Base-by-base conservation (phyloP, 805 yeast species). In the Schwanniomyces pseudopolymorphus region DNA sequence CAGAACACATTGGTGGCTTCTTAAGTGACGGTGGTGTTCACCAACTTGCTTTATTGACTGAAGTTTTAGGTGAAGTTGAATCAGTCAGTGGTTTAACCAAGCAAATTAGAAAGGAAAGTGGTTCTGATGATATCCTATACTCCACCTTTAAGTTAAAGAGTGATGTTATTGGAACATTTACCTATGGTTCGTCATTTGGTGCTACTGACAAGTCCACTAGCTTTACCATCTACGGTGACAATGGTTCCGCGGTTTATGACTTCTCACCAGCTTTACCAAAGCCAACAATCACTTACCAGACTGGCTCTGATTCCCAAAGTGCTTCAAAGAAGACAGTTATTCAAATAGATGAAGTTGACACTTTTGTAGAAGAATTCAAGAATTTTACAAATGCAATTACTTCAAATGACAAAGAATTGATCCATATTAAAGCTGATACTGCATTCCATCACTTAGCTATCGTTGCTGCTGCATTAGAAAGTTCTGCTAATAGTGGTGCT, bases 1-100 rank as follows among this genome's bases (percentile, higher is more conserved):
- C 98, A 26, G 84, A 89, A 66, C 97, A 92, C 63, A 79, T 90
- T 54, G 98, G 98, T 45, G 97, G 97, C 0, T 91, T 75, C 67
- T 73, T 92, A 57, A 84, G 92, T 48, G 98, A 92, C 60, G 97
- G 97, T 59, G 98, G 97, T 63, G 98, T 92, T 20, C 98, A 92
- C 68, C 97, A 91, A 66, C 72, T 91, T 64, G 96, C 96, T 2
- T 70, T 89, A 33, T 77, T 91, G 53, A 89, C 96, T 7, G 89
- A 82, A 49, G 82, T 89, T 16, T 73, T 92, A 45, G 97, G 98
- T 44, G 73, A 75, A 20, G 84, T 89, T 13, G 81, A 78, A 41
- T 66, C 83, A 5, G 81, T 91, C 33, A 79, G 88, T 45, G 97
- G 90, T 8, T 78, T 79, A 54, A 85, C 97, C 11, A 81, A 74